Evolutionary conservation across 768 basidiomycete species (phyloP).

Genomic region (Kwoniella heveanensis): DNA sequence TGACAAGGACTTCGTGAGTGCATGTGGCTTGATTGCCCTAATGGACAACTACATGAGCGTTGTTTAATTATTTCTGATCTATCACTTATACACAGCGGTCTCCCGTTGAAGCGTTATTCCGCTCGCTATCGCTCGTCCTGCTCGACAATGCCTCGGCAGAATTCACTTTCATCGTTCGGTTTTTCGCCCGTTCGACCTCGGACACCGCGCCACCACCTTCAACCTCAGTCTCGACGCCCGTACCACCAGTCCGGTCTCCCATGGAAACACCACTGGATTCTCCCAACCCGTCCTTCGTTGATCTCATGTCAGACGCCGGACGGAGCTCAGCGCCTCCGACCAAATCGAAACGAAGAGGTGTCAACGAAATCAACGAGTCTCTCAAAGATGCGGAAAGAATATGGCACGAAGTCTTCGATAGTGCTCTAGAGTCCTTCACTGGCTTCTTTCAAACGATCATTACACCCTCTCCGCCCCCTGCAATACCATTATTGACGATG

Average conservation of each 20-base stretch:
- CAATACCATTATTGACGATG: slow-evolving; percentile 80
- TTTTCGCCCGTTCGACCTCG: slow-evolving; percentile 64
- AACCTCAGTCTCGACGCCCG: not conserved
- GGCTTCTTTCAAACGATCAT: slow-evolving; percentile 69
- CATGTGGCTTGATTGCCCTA: no score
- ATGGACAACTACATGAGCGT: no score
- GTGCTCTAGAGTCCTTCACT: slow-evolving; percentile 83
- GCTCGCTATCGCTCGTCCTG: slow-evolving; percentile 83
- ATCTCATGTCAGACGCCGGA: slow-evolving; percentile 32
- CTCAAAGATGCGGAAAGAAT: slow-evolving; percentile 57
- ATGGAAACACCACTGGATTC: slow-evolving; percentile 26
- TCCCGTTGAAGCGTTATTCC: slow-evolving; percentile 76
- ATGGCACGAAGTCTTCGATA: slow-evolving; percentile 93
- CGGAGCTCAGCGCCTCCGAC: slow-evolving; percentile 5
- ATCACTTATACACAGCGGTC: slow-evolving; percentile 74
- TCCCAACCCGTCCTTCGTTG: slow-evolving; percentile 26
- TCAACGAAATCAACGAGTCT: slow-evolving; percentile 21
- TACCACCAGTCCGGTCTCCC: slow-evolving; percentile 1
- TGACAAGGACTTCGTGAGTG: slow-evolving; percentile 77
- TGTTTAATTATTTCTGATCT: no score
- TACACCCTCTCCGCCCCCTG: slow-evolving; percentile 69
- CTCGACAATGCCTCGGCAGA: slow-evolving; percentile 94
- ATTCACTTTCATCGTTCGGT: slow-evolving; percentile 80
- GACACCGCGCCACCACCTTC: not conserved
- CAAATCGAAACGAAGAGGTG: slow-evolving; percentile 9